These are phyloP conservation scores for Nosema granulosis DNA, from an alignment of 371 early-diverging fungal genomes.

Conservation along the genomic window DNA sequence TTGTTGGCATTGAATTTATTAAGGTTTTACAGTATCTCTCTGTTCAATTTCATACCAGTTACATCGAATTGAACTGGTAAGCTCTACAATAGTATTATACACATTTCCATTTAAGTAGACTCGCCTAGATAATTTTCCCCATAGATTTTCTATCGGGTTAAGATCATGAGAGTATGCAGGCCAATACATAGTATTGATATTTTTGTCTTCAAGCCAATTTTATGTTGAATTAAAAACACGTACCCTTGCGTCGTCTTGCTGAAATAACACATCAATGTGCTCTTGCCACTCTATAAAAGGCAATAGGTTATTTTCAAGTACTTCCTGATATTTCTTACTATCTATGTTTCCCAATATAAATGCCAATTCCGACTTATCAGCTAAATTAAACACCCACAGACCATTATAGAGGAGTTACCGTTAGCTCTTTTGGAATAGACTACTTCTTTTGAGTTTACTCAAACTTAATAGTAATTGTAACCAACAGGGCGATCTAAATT, in stretches of 20 bases:
- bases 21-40: neutral
- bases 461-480: neutral
- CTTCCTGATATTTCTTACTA: slow-evolving; percentile 2
- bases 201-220: slow-evolving; percentile 1
- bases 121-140: slow-evolving; percentile 3
- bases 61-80: neutral
- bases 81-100: neutral
- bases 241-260: slow-evolving; percentile 1
- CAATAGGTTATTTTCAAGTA: neutral
- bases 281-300: slow-evolving; percentile 1
- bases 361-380: slow-evolving; percentile 6
- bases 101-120: neutral
- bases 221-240: neutral
- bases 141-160: slow-evolving; percentile 13
- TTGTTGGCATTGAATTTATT: neutral
- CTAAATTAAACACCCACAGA: slow-evolving; percentile 4
- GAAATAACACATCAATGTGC: neutral
- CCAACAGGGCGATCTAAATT: slow-evolving; percentile 6
- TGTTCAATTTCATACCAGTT: neutral
- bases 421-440: slow-evolving; percentile 10
- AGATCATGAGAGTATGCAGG: slow-evolving; percentile 11
- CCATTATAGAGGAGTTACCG: neutral
- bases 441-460: slow-evolving; percentile 1
- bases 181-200: neutral
- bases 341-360: neutral